A percentile compares a stretch with the other conserved stretches of the same genome.
phyloP scores from a whole-genome alignment of 1,139 yeast species.

The Saccharomyces hybrid region DNA sequence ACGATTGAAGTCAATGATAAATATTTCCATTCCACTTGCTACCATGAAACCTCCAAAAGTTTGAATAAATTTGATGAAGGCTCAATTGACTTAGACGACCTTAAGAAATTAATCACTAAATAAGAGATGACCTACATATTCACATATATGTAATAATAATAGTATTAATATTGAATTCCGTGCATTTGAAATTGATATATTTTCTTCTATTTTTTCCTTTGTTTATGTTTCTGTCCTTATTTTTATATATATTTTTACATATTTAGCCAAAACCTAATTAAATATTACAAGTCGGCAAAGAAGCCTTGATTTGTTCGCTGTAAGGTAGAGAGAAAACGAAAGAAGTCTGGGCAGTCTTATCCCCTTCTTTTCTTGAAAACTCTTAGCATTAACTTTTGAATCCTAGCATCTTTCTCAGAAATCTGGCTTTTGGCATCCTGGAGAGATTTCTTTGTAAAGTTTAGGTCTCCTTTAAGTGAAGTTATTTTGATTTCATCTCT shows the following conservation, averaged over 20 bases:
- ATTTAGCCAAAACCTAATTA: background rate
- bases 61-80: constrained; percentile 14
- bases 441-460: constrained; percentile 6
- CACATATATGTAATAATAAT: background rate
- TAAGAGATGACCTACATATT: background rate
- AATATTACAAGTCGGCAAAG: background rate
- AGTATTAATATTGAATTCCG: background rate
- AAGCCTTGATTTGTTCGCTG: background rate
- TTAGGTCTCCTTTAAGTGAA: constrained; percentile 12
- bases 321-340: background rate
- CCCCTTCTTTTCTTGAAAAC: background rate
- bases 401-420: constrained; percentile 4
- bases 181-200: background rate
- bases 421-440: background rate
- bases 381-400: background rate
- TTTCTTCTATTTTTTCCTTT: background rate
- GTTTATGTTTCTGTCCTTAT: background rate
- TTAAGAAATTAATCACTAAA: constrained; percentile 16
- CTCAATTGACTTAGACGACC: constrained; percentile 17
- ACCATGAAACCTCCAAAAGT: constrained; percentile 55
- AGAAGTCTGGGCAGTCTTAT: background rate
- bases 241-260: background rate
- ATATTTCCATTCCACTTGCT: constrained; percentile 78
- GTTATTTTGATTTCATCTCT: constrained; percentile 17
- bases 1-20: constrained; percentile 65